Evolutionary conservation across 1,284 basidiomycete genomes (phyloP).

Genomic region (Fomitopsis betulina): DNA sequence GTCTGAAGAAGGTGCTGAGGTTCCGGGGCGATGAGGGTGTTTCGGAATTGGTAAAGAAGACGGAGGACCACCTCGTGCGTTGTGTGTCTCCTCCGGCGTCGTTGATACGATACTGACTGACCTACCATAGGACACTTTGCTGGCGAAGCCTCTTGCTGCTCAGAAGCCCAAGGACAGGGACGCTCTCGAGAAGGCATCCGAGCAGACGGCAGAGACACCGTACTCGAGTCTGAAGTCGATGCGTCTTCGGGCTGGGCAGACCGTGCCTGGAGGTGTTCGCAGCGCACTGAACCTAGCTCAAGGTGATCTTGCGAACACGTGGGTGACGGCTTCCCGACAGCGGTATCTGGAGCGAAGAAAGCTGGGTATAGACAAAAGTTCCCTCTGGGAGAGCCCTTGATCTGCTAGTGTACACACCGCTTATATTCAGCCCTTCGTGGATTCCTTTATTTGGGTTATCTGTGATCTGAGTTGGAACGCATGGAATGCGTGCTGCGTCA

Average conservation of each 20-base stretch:
- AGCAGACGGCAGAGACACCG: constrained; percentile 14
- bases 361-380: constrained; percentile 29
- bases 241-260: constrained; percentile 30
- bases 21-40: constrained; percentile 46
- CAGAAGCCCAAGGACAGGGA: constrained; percentile 24
- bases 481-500: too few relatives aligned
- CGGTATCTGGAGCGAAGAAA: constrained; percentile 30
- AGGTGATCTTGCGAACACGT: constrained; percentile 26
- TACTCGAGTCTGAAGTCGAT: constrained; percentile 21
- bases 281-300: constrained; percentile 29
- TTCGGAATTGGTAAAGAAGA: constrained; percentile 22
- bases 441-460: not conserved
- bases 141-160: constrained; percentile 28
- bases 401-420: constrained; percentile 11
- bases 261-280: constrained; percentile 27
- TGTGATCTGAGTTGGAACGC: not conserved
- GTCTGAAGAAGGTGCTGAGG: constrained; percentile 63
- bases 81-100: not conserved
- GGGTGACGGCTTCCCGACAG: constrained; percentile 14
- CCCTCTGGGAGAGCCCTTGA: constrained; percentile 26
- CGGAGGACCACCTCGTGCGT: constrained; percentile 33
- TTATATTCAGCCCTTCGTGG: constrained; percentile 3
- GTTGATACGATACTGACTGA: not conserved
- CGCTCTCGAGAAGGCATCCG: constrained; percentile 17
- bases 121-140: constrained; percentile 26